Percentiles rank a stretch among this genome's conserved stretches.
phyloP scores from a whole-genome alignment of 768 basidiomycete genomes.

The Naganishia vishniacii region DNA sequence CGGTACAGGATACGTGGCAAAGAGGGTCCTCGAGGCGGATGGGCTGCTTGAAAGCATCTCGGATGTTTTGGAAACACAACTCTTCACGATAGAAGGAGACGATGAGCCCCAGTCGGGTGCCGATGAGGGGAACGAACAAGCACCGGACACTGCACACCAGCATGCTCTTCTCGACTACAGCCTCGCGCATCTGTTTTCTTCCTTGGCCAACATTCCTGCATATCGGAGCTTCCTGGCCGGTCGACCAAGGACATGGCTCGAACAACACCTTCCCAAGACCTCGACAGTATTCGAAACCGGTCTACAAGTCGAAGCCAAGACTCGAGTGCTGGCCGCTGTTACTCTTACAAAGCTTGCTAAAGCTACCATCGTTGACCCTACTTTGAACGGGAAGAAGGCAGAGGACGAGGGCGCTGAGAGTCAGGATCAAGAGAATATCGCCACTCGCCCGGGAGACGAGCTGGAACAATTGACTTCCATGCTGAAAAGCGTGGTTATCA shows the following conservation, averaged over 20 bases:
- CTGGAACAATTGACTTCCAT: constrained; percentile 16
- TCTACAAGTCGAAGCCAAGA: background rate
- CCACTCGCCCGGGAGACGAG: background rate
- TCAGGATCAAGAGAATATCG: background rate
- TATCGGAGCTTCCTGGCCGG: constrained; percentile 6
- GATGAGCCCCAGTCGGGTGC: background rate
- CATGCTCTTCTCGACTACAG: constrained; percentile 5
- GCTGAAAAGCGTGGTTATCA: constrained; percentile 20
- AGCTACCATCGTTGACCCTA: constrained; percentile 5
- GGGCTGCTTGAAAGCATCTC: constrained; percentile 11
- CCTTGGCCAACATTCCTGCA: constrained; percentile 9
- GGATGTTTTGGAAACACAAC: constrained; percentile 3
- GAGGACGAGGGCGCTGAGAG: background rate
- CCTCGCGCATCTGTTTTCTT: constrained; percentile 15
- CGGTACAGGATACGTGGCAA: background rate
- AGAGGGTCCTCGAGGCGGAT: constrained; percentile 6
- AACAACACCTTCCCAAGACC: background rate
- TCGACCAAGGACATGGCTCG: constrained; percentile 6
- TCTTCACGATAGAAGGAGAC: background rate
- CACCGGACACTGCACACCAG: background rate
- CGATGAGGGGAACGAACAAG: background rate
- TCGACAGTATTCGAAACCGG: background rate
- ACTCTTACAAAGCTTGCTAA: constrained; percentile 15
- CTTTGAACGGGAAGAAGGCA: background rate
- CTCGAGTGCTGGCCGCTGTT: background rate